Evolutionary conservation across 1,284 basidiomycete genomes (phyloP).

Genomic region (Puccinia hordei): DNA sequence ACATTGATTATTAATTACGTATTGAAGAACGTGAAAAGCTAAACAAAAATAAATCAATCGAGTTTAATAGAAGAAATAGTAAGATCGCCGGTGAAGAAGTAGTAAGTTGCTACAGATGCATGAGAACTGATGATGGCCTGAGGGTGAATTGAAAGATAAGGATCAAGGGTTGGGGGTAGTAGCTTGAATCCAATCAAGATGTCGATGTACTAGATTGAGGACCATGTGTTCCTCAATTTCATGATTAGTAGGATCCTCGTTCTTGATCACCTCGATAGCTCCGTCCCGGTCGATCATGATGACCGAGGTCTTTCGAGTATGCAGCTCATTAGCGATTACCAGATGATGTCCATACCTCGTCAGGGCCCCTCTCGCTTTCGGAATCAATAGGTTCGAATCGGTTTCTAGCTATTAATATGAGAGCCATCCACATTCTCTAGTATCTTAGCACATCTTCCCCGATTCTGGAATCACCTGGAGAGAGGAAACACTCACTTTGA

Average conservation of each 20-base stretch:
- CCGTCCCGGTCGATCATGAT: slow-evolving; percentile 70
- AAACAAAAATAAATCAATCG: not conserved
- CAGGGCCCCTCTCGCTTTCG: slow-evolving; percentile 83
- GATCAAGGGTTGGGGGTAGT: not conserved
- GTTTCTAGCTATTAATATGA: slow-evolving; percentile 78
- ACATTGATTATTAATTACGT: too few relatives aligned
- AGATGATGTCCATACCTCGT: slow-evolving; percentile 95
- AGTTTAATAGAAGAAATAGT: not conserved
- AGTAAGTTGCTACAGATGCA: not conserved
- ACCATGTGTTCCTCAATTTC: slow-evolving; percentile 45
- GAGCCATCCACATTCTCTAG: too few relatives aligned
- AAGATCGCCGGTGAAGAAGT: too few relatives aligned
- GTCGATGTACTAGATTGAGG: not conserved
- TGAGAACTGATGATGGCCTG: not conserved
- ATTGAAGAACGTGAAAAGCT: too few relatives aligned
- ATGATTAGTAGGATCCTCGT: not conserved
- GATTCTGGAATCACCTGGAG: not conserved
- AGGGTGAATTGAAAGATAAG: not conserved
- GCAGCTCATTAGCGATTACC: slow-evolving; percentile 92
- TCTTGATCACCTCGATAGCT: slow-evolving; percentile 5
- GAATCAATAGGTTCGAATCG: slow-evolving; percentile 76
- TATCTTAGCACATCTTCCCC: too few relatives aligned
- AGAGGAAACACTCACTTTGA: slow-evolving; percentile 71
- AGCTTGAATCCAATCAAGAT: slow-evolving; percentile 35
- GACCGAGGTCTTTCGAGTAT: slow-evolving; percentile 84